These are phyloP conservation scores for Aspergillus aculeatinus DNA, from an alignment of 2,329 filamentous ascomycete genomes.

Conservation along the genomic window DNA sequence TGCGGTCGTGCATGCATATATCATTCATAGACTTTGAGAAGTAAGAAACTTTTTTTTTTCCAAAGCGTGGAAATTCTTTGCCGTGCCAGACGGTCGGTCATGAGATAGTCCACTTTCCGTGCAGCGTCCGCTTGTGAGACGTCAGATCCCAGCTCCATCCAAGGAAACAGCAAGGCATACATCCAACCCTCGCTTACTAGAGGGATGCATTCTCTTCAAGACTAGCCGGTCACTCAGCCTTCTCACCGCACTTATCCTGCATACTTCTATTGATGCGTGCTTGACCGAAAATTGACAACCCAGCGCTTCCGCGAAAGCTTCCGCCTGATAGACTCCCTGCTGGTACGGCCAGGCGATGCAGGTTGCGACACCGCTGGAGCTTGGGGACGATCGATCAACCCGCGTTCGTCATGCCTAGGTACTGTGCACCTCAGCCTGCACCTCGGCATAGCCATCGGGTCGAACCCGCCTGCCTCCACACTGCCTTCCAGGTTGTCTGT, in stretches of 20 bases:
- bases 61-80: background rate
- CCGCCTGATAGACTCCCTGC: constrained; percentile 6
- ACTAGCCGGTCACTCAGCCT: background rate
- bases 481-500: background rate
- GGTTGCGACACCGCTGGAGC: constrained; percentile 2
- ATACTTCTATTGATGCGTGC: constrained; percentile 18
- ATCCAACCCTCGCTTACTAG: constrained; percentile 9
- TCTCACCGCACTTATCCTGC: constrained; percentile 21
- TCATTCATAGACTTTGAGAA: constrained; percentile 11
- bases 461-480: background rate
- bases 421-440: background rate
- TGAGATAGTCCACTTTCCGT: background rate
- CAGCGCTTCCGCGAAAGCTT: constrained; percentile 6
- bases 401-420: background rate
- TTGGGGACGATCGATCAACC: background rate
- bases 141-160: constrained; percentile 12
- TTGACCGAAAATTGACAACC: constrained; percentile 8
- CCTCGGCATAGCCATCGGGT: background rate
- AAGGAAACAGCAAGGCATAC: constrained; percentile 10
- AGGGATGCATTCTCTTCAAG: constrained; percentile 2
- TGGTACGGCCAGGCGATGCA: constrained; percentile 1
- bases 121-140: constrained; percentile 15
- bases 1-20: constrained; percentile 13
- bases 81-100: constrained; percentile 3
- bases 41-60: background rate